A percentile compares a stretch with the other conserved stretches of the same genome.
Conservation (phyloP, 2,329 filamentous ascomycete genomes). For the Neofusicoccum kwambonambiense region DNA sequence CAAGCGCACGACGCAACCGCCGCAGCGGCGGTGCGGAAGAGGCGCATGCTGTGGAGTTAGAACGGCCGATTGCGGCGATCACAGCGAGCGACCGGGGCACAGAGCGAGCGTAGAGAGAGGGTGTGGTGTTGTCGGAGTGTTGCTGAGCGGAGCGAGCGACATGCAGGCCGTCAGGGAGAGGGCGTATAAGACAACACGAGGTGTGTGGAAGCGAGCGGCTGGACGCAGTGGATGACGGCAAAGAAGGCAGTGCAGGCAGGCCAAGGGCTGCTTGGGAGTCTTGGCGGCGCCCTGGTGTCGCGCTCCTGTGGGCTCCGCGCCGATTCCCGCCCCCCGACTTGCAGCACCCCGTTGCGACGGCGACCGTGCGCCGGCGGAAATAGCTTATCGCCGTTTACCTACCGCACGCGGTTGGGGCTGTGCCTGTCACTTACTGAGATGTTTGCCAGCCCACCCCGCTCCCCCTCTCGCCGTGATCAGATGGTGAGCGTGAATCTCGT, state of each 20-base stretch:
- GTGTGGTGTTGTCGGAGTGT: not conserved
- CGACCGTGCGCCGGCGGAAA: not conserved
- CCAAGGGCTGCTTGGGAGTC: conserved; percentile 6
- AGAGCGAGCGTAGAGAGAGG: not conserved
- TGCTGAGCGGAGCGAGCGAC: conserved; percentile 5
- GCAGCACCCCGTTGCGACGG: not conserved
- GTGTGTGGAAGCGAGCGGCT: conserved; percentile 3
- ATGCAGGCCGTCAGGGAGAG: not conserved
- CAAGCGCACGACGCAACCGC: conserved; percentile 17
- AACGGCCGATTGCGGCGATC: conserved; percentile 5
- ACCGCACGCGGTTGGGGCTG: not conserved
- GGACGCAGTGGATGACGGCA: conserved; percentile 2
- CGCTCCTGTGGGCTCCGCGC: not conserved
- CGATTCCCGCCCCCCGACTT: conserved; percentile 4
- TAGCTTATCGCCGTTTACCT: not conserved
- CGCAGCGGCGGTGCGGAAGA: conserved; percentile 27
- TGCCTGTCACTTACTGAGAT: not conserved
- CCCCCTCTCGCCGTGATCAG: not conserved
- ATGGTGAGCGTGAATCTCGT: not conserved
- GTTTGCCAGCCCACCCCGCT: not conserved
- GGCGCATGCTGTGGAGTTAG: conserved; percentile 25
- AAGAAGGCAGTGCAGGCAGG: conserved; percentile 13
- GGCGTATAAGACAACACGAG: conserved; percentile 14
- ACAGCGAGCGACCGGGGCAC: conserved; percentile 1
- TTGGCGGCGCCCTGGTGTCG: not conserved